Conservation (phyloP, 2,329 filamentous ascomycete genomes). For the Aureobasidium melanogenum region DNA sequence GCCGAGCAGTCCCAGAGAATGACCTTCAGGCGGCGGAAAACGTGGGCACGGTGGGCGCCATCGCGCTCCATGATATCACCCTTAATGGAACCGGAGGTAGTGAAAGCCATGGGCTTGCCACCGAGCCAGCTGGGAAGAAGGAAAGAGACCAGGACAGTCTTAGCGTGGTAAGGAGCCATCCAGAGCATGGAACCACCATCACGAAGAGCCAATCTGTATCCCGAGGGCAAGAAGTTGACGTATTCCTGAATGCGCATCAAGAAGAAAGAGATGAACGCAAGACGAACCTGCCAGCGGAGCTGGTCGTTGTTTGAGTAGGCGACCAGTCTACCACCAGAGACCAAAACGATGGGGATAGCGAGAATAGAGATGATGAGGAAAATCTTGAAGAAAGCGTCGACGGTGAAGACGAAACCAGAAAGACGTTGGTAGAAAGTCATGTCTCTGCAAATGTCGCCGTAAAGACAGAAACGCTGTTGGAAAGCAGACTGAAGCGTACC, state of each 20-base stretch:
- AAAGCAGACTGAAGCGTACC: slow-evolving; percentile 50
- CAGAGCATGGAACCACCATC: slow-evolving; percentile 50
- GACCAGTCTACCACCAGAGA: slow-evolving; percentile 49
- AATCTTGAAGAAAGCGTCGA: slow-evolving; percentile 46
- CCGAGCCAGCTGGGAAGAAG: slow-evolving; percentile 35
- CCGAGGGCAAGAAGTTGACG: slow-evolving; percentile 52
- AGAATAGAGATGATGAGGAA: slow-evolving; percentile 50
- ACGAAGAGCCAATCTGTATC: slow-evolving; percentile 51
- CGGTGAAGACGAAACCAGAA: slow-evolving; percentile 13
- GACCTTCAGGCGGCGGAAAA: slow-evolving; percentile 45
- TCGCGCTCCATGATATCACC: slow-evolving; percentile 52
- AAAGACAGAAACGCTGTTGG: slow-evolving; percentile 53
- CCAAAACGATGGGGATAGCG: slow-evolving; percentile 47
- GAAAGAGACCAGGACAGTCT: slow-evolving; percentile 36
- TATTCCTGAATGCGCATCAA: slow-evolving; percentile 46
- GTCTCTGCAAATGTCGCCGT: slow-evolving; percentile 29
- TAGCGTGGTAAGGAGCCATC: slow-evolving; percentile 55
- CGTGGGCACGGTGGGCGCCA: slow-evolving; percentile 27
- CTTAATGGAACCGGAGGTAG: slow-evolving; percentile 50
- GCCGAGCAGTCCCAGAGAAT: slow-evolving; percentile 50
- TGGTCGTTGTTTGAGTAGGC: slow-evolving; percentile 40
- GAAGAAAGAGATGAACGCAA: slow-evolving; percentile 26
- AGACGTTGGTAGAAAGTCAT: slow-evolving; percentile 52
- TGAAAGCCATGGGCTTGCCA: slow-evolving; percentile 50
- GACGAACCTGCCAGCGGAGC: slow-evolving; percentile 10